Evolutionary conservation across 805 yeast species (phyloP).

Genomic region (Candida corydali): DNA sequence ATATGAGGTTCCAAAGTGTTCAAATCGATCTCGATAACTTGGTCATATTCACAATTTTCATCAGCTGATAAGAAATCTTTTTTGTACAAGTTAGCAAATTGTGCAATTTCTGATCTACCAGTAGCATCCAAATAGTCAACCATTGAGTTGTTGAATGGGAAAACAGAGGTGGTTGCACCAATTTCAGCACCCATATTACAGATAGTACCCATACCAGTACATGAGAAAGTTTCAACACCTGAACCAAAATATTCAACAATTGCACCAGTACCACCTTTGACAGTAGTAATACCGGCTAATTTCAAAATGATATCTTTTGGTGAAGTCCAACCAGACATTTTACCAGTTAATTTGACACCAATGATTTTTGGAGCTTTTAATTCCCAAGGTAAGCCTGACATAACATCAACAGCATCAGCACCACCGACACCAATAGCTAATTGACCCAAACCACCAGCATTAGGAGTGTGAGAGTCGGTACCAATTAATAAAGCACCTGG

Average conservation of each 20-base stretch:
- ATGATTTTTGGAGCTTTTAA: conserved; percentile 93
- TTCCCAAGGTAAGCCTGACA: conserved; percentile 95
- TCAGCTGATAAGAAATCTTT: conserved; percentile 75
- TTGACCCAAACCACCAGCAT: conserved; percentile 98
- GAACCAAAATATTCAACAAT: conserved; percentile 96
- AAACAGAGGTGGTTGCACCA: conserved; percentile 96
- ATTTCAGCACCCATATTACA: conserved; percentile 99
- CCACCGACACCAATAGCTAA: conserved; percentile 99
- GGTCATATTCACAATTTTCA: conserved; percentile 90
- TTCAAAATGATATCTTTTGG: conserved; percentile 94
- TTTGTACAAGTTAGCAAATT: conserved; percentile 68
- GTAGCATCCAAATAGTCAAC: conserved; percentile 83
- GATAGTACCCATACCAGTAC: conserved; percentile 99
- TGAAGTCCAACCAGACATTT: conserved; percentile 91
- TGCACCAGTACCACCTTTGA: conserved; percentile 97
- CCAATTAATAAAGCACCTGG: conserved; percentile 97
- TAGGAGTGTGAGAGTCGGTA: conserved; percentile 97
- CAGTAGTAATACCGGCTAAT: conserved; percentile 91
- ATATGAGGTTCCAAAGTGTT: conserved; percentile 89
- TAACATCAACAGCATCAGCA: conserved; percentile 97
- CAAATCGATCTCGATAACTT: conserved; percentile 86
- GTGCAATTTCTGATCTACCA: conserved; percentile 78
- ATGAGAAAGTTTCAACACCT: conserved; percentile 87
- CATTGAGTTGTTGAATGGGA: conserved; percentile 94
- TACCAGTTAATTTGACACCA: conserved; percentile 93